Base-by-base conservation (phyloP, 495 filamentous ascomycete species). In the Cladorrhinum samala region DNA sequence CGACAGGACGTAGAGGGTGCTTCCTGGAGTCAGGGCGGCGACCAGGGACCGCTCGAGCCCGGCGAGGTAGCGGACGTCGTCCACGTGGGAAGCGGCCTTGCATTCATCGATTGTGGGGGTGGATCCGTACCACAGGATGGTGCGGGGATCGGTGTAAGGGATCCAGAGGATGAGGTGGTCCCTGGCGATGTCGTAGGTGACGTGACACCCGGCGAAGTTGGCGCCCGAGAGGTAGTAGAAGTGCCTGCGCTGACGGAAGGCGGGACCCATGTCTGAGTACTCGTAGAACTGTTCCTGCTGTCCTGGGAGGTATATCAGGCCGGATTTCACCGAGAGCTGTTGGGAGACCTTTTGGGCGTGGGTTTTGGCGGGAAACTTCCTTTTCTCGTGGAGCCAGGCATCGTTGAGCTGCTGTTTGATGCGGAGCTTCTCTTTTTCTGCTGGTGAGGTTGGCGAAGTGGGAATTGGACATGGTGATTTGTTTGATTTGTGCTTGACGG, bases 301-400 rank as follows among this genome's bases (percentile, higher is more conserved):
- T 17, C 79, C 81, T 8, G 74, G 69, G 8, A 87, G 71, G 62
- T 78, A 83, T 46, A 88, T 79, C 50, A 92, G 59, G 24, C 89
- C 89, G 46, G 73, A 61, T 19, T 73, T 66, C 41, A 76, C 73
- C 2, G 78, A 79, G 23, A 95, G 80, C 50, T 83, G 77, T 46
- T 77, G 73, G 11, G 82, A 84, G 13, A 91, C 87, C 40, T 80
- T 84, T 54, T 79, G 80, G 39, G 87, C 89, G 66, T 96, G 88
- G 55, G 83, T 75, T 65, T 93, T 95, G 25, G 89, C 90, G 16
- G 66, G 66, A 38, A 39, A 68, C 38, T 65, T 68, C 16, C 61
- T 62, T 17, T 60, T 49, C 38, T 58, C 43, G 16, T 55, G 39
- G 16, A 62, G 49, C 58, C 58, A 64, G 2, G 25, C 36, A 5